A percentile compares a stretch with the other conserved stretches of the same genome.
phyloP scores from a whole-genome alignment of 2,329 filamentous ascomycete species.

The Cercospora beticola region DNA sequence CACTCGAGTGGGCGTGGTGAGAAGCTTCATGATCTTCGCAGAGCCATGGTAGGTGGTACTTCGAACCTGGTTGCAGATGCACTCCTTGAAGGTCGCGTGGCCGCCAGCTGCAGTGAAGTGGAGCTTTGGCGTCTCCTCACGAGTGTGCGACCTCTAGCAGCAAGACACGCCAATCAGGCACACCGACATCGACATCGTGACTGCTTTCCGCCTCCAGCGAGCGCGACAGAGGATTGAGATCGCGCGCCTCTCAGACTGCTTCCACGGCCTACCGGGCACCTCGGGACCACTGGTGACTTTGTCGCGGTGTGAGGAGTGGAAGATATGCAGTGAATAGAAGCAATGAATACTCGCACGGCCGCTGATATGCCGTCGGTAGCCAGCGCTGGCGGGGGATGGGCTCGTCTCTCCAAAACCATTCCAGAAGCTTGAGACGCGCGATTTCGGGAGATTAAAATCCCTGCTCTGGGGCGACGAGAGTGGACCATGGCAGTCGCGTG shows the following conservation, averaged over 20 bases:
- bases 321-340: neutral
- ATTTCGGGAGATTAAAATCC: neutral
- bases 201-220: neutral
- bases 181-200: neutral
- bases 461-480: neutral
- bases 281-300: neutral
- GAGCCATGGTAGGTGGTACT: conserved; percentile 16
- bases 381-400: neutral
- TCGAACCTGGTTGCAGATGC: conserved; percentile 9
- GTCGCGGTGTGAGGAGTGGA: neutral
- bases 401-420: neutral
- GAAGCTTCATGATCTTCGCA: conserved; percentile 14
- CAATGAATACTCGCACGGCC: neutral
- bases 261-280: neutral
- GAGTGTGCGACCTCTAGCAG: conserved; percentile 6
- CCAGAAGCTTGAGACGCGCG: neutral
- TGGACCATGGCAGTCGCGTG: neutral
- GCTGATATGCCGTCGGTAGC: neutral
- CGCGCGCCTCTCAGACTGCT: neutral
- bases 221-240: neutral
- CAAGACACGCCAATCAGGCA: neutral
- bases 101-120: conserved; percentile 15
- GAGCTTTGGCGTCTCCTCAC: conserved; percentile 4
- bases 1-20: neutral
- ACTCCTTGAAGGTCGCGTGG: conserved; percentile 22